These are phyloP conservation scores for Euphorbia lathyris DNA, from an alignment of 345 rosid genomes.

Conservation along the genomic window DNA sequence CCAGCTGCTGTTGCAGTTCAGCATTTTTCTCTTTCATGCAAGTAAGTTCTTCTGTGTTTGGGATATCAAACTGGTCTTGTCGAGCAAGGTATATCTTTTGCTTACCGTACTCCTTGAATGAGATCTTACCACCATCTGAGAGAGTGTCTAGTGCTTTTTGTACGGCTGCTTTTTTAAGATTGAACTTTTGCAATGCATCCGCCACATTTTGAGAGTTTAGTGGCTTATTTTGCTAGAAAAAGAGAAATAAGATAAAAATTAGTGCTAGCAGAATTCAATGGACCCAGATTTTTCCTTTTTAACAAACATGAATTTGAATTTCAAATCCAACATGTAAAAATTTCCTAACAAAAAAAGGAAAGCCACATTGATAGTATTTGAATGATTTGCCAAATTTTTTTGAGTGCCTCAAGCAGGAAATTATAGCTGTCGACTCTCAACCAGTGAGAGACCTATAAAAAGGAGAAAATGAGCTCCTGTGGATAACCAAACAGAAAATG, in stretches of 20 bases:
- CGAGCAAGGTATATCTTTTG: slow-evolving; percentile 90
- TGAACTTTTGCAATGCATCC: slow-evolving; percentile 82
- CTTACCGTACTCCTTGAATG: slow-evolving; percentile 91
- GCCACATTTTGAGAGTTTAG: slow-evolving; percentile 84
- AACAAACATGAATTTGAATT: neutral
- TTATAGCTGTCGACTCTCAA: neutral
- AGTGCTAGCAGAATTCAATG: neutral
- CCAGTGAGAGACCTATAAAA: neutral
- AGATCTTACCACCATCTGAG: slow-evolving; percentile 65
- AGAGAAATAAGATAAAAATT: neutral
- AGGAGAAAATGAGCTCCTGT: neutral
- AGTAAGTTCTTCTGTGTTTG: slow-evolving; percentile 72
- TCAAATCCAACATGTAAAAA: neutral
- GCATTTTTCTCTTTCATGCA: slow-evolving; percentile 77
- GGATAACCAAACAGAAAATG: neutral
- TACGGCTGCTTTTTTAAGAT: slow-evolving; percentile 82
- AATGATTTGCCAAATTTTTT: neutral
- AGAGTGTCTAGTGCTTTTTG: slow-evolving; percentile 85
- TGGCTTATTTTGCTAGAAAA: slow-evolving; percentile 76
- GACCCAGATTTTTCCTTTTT: neutral
- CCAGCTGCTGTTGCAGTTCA: slow-evolving; percentile 55
- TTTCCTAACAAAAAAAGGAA: neutral
- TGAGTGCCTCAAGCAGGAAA: neutral
- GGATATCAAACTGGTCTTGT: slow-evolving; percentile 90
- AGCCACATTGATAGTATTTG: neutral